Percentiles rank a stretch among this genome's conserved stretches.
phyloP scores from a whole-genome alignment of 2,329 filamentous ascomycete genomes.

The Chaetomiaceae sp. region DNA sequence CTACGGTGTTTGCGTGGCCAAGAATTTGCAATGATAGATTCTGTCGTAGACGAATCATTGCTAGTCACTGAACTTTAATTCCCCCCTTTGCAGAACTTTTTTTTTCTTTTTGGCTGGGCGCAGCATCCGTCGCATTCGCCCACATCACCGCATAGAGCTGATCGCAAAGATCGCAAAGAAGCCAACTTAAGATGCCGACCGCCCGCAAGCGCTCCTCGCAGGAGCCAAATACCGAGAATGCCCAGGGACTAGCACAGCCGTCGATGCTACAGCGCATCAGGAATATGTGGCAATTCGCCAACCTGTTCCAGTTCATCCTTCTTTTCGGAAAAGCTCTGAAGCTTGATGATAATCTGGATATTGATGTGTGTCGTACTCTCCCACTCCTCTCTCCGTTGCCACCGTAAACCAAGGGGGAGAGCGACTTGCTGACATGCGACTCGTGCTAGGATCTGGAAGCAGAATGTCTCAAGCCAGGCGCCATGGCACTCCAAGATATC shows the following conservation, averaged over 20 bases:
- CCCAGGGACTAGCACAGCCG: slow-evolving; percentile 28
- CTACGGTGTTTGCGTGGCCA: not conserved
- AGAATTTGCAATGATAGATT: slow-evolving; percentile 2
- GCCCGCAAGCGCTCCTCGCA: slow-evolving; percentile 46
- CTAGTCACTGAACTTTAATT: not conserved
- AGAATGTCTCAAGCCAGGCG: slow-evolving; percentile 79
- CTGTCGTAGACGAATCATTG: not conserved
- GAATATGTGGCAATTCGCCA: slow-evolving; percentile 94
- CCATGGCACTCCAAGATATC: slow-evolving; percentile 71
- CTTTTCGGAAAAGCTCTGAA: slow-evolving; percentile 87
- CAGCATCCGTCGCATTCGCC: not conserved
- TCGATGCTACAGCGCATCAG: slow-evolving; percentile 63
- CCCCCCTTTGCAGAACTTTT: slow-evolving; percentile 5
- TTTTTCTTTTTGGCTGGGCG: not conserved
- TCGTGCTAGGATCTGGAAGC: slow-evolving; percentile 70
- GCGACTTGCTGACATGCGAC: slow-evolving; percentile 6
- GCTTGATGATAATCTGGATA: slow-evolving; percentile 81
- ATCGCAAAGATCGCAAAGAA: not conserved
- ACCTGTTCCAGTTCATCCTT: slow-evolving; percentile 87
- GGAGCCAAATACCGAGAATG: slow-evolving; percentile 38
- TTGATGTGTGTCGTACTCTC: slow-evolving; percentile 61
- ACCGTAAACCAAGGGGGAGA: not conserved
- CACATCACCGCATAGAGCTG: not conserved
- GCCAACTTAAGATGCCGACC: slow-evolving; percentile 37
- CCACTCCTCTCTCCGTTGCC: not conserved